A percentile compares a stretch with the other conserved stretches of the same genome.
These are phyloP conservation scores for Torulaspora gathmanii DNA, from an alignment of 805 yeast species.

Conservation along the genomic window DNA sequence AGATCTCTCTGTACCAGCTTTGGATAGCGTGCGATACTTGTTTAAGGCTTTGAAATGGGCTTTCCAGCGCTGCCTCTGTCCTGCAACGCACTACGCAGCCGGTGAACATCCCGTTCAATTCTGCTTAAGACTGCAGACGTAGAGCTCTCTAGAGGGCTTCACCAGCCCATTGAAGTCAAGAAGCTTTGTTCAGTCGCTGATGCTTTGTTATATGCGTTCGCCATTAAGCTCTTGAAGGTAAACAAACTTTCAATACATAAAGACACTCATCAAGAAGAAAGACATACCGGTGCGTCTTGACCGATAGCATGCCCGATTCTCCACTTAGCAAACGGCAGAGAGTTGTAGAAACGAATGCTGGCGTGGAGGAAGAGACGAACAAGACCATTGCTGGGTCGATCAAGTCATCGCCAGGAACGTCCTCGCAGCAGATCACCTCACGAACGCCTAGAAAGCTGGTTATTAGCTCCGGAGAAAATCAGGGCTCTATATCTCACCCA, in stretches of 20 bases:
- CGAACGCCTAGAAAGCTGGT: slow-evolving; percentile 32
- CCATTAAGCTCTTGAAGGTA: slow-evolving; percentile 1
- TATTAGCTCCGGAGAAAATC: slow-evolving; percentile 21
- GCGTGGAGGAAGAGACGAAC: not conserved
- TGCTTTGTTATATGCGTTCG: slow-evolving; percentile 14
- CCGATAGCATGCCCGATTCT: slow-evolving; percentile 12
- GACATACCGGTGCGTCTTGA: not conserved
- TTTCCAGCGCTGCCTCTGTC: too few species aligned
- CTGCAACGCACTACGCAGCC: too few species aligned
- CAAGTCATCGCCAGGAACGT: slow-evolving; percentile 11
- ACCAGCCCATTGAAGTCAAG: not conserved
- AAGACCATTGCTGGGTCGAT: not conserved
- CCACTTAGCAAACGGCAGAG: slow-evolving; percentile 25
- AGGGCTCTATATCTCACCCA: slow-evolving; percentile 27
- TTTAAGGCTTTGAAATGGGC: too few species aligned
- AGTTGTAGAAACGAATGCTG: not conserved
- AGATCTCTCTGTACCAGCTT: too few species aligned
- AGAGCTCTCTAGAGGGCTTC: too few species aligned
- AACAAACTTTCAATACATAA: slow-evolving; percentile 3
- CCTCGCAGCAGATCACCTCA: slow-evolving; percentile 2
- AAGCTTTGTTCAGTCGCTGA: not conserved
- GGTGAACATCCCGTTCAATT: too few species aligned
- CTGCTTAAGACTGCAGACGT: too few species aligned
- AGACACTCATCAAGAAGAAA: not conserved
- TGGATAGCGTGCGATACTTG: too few species aligned